Percentiles rank a stretch among this genome's conserved stretches.
These are phyloP conservation scores for Cutaneotrichosporon arboriforme DNA, from an alignment of 1,284 basidiomycete genomes.

Conservation along the genomic window DNA sequence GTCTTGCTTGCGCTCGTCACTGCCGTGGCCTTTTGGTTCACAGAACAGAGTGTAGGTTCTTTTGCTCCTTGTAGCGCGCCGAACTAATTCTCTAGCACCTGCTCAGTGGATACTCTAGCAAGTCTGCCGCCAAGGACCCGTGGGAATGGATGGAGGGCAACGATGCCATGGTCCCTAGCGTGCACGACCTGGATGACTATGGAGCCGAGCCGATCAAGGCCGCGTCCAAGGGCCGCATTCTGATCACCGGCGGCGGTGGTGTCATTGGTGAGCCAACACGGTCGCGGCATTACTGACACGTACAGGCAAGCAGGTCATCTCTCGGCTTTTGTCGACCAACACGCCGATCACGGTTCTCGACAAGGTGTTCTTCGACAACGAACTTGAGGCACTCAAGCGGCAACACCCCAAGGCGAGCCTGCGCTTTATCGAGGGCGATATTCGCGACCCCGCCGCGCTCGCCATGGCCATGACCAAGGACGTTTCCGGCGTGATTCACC, in stretches of 20 bases:
- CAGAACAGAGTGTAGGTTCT: constrained; percentile 1
- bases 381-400: constrained; percentile 15
- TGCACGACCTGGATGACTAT: constrained; percentile 5
- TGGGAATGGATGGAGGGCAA: neutral
- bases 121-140: too few relatives aligned
- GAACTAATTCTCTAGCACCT: too few relatives aligned
- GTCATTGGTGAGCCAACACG: constrained; percentile 11
- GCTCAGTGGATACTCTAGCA: too few relatives aligned
- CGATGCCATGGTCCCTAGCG: neutral
- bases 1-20: neutral
- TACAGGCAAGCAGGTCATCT: constrained; percentile 26
- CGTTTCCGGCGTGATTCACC: constrained; percentile 32
- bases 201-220: constrained; percentile 1
- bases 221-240: constrained; percentile 3
- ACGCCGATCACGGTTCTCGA: constrained; percentile 24
- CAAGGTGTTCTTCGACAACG: constrained; percentile 23
- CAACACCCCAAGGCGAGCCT: constrained; percentile 17
- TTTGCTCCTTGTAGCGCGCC: too few relatives aligned
- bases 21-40: neutral
- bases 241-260: constrained; percentile 15
- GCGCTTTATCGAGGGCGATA: constrained; percentile 20
- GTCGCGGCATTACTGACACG: neutral
- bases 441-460: constrained; percentile 21
- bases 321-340: constrained; percentile 14
- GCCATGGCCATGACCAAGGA: constrained; percentile 19